These are phyloP conservation scores for Ceriops zippeliana DNA, from an alignment of 345 rosid genomes.

Conservation along the genomic window DNA sequence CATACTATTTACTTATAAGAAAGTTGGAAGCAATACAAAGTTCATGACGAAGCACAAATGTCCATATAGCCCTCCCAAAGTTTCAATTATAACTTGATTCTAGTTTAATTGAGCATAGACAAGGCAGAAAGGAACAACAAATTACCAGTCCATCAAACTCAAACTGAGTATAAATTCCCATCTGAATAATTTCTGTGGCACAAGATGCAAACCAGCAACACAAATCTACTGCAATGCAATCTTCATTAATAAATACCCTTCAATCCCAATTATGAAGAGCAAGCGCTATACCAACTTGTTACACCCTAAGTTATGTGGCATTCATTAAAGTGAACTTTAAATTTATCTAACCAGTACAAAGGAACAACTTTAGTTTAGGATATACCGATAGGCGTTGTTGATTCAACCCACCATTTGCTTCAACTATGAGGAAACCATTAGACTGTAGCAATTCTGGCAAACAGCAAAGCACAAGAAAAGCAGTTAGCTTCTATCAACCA, in stretches of 20 bases:
- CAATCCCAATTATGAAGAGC: not conserved
- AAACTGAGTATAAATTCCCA: too few species aligned
- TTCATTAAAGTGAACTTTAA: not conserved
- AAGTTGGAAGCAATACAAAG: not conserved
- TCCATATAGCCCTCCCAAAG: not conserved
- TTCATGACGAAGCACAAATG: not conserved
- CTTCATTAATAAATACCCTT: not conserved
- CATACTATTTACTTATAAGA: not conserved
- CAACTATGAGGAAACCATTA: constrained; percentile 88
- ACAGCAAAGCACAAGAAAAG: constrained; percentile 26
- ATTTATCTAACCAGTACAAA: not conserved
- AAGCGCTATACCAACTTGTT: not conserved
- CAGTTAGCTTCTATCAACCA: constrained; percentile 12
- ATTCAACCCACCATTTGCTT: constrained; percentile 96
- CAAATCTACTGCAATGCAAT: too few species aligned
- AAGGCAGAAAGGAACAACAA: not conserved
- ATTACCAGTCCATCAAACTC: not conserved
- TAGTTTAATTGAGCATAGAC: too few species aligned
- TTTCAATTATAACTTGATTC: not conserved
- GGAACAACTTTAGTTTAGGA: not conserved
- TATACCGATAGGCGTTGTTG: constrained; percentile 95
- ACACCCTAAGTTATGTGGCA: not conserved
- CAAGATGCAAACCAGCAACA: too few species aligned
- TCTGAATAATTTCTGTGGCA: too few species aligned
- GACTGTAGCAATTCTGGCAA: constrained; percentile 54